Percentiles rank a stretch among this genome's conserved stretches.
Conservation (phyloP, 2,329 filamentous ascomycete genomes). For the Ceratocystis albifundus region DNA sequence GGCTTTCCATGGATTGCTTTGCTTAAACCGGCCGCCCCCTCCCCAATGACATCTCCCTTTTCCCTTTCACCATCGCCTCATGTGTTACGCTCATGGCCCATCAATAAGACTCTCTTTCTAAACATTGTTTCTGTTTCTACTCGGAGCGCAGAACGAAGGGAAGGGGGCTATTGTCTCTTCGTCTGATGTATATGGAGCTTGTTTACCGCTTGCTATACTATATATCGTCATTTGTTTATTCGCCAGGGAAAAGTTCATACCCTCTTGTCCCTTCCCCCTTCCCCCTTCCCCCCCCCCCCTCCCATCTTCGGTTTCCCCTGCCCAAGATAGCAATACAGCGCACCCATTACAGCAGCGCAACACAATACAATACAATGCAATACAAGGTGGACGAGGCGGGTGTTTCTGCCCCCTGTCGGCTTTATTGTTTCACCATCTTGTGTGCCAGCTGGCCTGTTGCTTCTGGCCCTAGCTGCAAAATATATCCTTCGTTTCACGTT, state of each 20-base stretch:
- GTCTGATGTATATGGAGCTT: constrained; percentile 9
- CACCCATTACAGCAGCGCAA: background rate
- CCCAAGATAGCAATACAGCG: background rate
- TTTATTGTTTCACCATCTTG: constrained; percentile 9
- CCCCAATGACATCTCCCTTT: no score
- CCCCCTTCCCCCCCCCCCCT: background rate
- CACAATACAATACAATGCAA: background rate
- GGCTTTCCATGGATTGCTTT: background rate
- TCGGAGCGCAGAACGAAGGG: background rate
- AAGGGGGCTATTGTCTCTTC: background rate
- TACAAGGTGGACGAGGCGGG: background rate
- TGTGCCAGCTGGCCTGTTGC: background rate
- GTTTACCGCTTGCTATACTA: background rate
- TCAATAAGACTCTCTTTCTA: background rate
- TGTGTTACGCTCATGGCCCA: background rate
- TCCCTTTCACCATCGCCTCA: no score
- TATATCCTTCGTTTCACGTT: constrained; percentile 7
- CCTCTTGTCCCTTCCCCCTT: background rate
- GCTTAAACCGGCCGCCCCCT: background rate
- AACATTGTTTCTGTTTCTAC: constrained; percentile 11
- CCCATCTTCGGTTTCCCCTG: background rate
- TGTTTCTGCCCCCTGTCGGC: constrained; percentile 9
- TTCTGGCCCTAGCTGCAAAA: background rate
- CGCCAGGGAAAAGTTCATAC: background rate
- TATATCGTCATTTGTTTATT: constrained; percentile 12